Evolutionary conservation across 768 basidiomycete species (phyloP).

Genomic region (Collybiopsis luxurians): DNA sequence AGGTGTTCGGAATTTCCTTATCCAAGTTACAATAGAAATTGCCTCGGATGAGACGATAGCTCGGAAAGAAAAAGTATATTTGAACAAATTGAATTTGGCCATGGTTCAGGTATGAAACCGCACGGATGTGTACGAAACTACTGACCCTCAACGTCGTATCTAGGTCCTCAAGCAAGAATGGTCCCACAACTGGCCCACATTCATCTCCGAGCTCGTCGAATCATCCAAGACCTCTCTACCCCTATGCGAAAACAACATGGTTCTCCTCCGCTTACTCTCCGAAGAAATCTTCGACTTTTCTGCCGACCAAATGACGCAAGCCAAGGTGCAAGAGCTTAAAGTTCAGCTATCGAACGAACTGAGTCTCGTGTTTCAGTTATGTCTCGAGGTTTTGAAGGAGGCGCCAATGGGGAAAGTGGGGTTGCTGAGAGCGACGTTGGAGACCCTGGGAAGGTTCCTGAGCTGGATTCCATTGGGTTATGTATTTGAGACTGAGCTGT

Average conservation of each 20-base stretch:
- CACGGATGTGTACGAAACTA: neutral
- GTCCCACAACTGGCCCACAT: constrained; percentile 81
- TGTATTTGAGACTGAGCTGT: neutral
- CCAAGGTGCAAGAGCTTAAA: constrained; percentile 75
- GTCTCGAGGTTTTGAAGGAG: constrained; percentile 74
- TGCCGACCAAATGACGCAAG: constrained; percentile 75
- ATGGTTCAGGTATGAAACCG: constrained; percentile 57
- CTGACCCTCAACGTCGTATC: constrained; percentile 1
- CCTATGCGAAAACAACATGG: constrained; percentile 85
- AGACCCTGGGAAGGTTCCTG: constrained; percentile 71
- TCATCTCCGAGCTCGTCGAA: constrained; percentile 75
- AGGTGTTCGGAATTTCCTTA: constrained; percentile 78
- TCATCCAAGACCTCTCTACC: constrained; percentile 76
- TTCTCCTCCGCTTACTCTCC: constrained; percentile 69
- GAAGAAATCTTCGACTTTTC: constrained; percentile 83
- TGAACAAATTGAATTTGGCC: constrained; percentile 77
- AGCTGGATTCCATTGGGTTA: constrained; percentile 63
- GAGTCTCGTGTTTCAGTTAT: constrained; percentile 76
- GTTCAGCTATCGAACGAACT: constrained; percentile 76
- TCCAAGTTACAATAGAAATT: constrained; percentile 67
- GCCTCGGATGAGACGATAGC: constrained; percentile 65
- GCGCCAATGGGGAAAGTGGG: constrained; percentile 52
- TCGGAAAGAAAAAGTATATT: constrained; percentile 63
- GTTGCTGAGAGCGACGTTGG: constrained; percentile 68
- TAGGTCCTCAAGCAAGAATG: constrained; percentile 83